Evolutionary conservation across 257 asterid genomes (phyloP).

Genomic region (Cruciata laevipes): DNA sequence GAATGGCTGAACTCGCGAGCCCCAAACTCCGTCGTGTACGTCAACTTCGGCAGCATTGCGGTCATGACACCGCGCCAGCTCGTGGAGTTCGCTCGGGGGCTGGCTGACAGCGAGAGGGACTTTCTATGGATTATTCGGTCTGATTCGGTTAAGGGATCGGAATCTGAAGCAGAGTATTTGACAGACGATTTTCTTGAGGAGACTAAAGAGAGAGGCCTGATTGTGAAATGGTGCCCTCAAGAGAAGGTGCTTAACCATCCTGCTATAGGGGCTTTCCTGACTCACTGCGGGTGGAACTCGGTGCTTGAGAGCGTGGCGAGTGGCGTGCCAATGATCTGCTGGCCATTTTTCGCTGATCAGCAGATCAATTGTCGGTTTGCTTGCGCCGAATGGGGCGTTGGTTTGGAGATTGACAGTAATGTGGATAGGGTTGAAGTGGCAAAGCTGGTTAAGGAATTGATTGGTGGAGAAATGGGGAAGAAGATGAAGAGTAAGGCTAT

Average conservation of each 20-base stretch:
- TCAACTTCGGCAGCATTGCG: constrained; percentile 39
- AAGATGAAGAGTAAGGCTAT: constrained; percentile 24
- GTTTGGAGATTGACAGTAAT: constrained; percentile 17
- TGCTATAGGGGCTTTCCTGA: constrained; percentile 30
- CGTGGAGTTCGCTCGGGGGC: constrained; percentile 36
- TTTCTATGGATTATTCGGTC: constrained; percentile 38
- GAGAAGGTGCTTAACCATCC: constrained; percentile 32
- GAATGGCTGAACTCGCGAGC: constrained; percentile 31
- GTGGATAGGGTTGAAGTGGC: constrained; percentile 26
- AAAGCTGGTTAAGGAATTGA: constrained; percentile 19
- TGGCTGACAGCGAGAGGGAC: constrained; percentile 23
- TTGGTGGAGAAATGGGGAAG: constrained; percentile 33
- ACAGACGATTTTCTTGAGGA: constrained; percentile 20
- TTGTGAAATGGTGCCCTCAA: constrained; percentile 35
- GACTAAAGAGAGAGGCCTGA: constrained; percentile 20
- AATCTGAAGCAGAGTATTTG: neutral
- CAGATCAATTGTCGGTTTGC: constrained; percentile 27
- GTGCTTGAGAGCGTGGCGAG: constrained; percentile 29
- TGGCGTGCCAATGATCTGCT: constrained; percentile 41
- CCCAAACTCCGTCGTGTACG: constrained; percentile 31
- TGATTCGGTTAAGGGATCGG: constrained; percentile 23
- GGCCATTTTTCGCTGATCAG: constrained; percentile 48
- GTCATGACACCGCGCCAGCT: constrained; percentile 21
- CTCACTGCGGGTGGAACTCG: constrained; percentile 47
- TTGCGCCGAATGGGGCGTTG: constrained; percentile 33